Conservation (phyloP, 306 rosid species). For the Vicia faba region DNA sequence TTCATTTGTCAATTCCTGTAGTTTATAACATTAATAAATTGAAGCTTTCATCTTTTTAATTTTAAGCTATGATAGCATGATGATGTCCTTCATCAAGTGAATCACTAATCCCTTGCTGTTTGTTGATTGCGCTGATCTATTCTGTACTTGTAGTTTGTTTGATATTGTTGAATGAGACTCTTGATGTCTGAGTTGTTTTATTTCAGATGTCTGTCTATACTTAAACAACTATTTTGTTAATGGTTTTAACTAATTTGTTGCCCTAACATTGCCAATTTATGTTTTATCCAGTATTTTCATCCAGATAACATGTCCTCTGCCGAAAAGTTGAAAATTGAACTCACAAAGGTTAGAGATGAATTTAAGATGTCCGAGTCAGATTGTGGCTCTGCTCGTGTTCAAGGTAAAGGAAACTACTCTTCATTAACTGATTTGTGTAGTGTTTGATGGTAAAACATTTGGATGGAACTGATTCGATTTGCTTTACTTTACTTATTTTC, state of each 20-base stretch:
- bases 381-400: constrained; percentile 92
- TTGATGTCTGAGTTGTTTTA: background rate
- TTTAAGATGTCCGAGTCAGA: constrained; percentile 94
- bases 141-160: constrained; percentile 5
- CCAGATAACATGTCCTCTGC: constrained; percentile 89
- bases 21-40: constrained; percentile 3
- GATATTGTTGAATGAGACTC: constrained; percentile 8
- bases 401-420: constrained; percentile 56
- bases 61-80: background rate
- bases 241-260: constrained; percentile 13
- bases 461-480: constrained; percentile 3
- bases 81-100: background rate
- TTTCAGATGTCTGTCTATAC: background rate
- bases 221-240: constrained; percentile 10
- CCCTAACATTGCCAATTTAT: constrained; percentile 33
- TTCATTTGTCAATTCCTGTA: background rate
- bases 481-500: constrained; percentile 1
- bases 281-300: constrained; percentile 75
- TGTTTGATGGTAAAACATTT: constrained; percentile 10
- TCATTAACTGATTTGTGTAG: constrained; percentile 25
- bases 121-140: constrained; percentile 6
- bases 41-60: constrained; percentile 8
- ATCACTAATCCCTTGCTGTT: background rate
- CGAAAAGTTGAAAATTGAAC: constrained; percentile 81
- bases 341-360: constrained; percentile 75